Percentiles rank a stretch among this genome's conserved stretches.
phyloP scores from a whole-genome alignment of 805 yeast species.

The Huiozyma naganishii region DNA sequence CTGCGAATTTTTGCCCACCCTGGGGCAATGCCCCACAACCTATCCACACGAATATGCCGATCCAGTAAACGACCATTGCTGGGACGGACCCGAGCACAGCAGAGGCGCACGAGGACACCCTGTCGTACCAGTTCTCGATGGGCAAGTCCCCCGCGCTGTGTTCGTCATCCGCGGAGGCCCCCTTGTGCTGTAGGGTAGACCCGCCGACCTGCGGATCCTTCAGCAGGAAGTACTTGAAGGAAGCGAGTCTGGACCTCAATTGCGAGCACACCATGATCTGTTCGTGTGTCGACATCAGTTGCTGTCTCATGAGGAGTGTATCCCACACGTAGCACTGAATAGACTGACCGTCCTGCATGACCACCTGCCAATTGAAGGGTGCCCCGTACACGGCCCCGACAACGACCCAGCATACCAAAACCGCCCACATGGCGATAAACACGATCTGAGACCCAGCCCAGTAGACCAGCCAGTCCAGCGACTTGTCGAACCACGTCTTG shows the following conservation, averaged over 20 bases:
- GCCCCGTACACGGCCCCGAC: conserved; percentile 23
- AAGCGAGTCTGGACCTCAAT: conserved; percentile 22
- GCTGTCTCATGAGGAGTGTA: conserved; percentile 33
- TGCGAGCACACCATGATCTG: conserved; percentile 18
- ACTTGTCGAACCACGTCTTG: conserved; percentile 14
- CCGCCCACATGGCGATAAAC: conserved; percentile 21
- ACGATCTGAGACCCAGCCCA: conserved; percentile 22
- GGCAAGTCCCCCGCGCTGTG: conserved; percentile 12
- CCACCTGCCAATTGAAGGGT: conserved; percentile 31
- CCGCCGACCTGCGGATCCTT: background rate
- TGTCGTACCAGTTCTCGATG: conserved; percentile 28
- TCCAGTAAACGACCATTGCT: conserved; percentile 29
- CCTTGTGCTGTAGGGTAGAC: background rate
- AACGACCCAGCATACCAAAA: conserved; percentile 22
- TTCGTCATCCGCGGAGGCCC: background rate
- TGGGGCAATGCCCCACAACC: conserved; percentile 27
- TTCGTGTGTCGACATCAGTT: conserved; percentile 23
- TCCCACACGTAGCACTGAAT: conserved; percentile 33
- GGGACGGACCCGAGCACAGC: conserved; percentile 26
- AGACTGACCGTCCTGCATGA: conserved; percentile 34
- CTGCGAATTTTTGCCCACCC: conserved; percentile 24
- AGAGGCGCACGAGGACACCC: conserved; percentile 19
- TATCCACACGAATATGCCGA: conserved; percentile 31
- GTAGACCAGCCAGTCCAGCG: conserved; percentile 18
- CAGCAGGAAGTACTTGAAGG: conserved; percentile 13